Base-by-base conservation (phyloP, 2,329 filamentous ascomycete species). In the Fusarium nisikadoi region DNA sequence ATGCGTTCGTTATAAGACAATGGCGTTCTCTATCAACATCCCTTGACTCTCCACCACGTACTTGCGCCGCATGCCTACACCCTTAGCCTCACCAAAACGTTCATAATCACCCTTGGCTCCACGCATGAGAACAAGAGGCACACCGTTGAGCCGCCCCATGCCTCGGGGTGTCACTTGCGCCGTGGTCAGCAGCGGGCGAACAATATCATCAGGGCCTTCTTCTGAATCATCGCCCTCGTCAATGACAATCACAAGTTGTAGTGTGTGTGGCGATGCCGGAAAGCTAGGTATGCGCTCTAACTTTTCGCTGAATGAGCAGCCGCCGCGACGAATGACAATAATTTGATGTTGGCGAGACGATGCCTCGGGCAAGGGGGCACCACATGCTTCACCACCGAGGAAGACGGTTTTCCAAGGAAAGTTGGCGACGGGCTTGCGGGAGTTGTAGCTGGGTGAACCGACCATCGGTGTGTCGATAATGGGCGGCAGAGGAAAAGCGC, bases 241-340 rank as follows among this genome's bases (percentile, higher is more conserved):
- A 87, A 98, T 89, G 0, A 98, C 83, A 46, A 98, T 84, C 33
- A 98, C 94, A 7, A 98, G 87, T 80, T 97, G 93, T 23, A 98
- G 84, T 2, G 90, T 86, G 6, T 81, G 79, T 1, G 85, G 80
- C 1, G 86, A 84, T 0, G 93, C 91, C 3, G 90, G 86, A 79
- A 91, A 95, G 14, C 89, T 88, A 2, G 95, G 94, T n/a, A 98
- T 94, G 72, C 94, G 95, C 56, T 88, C 86, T 2, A 98, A 83
- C 80, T 99, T 99, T 33, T 92, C 84, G 39, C 89, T 91, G 81
- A 98, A 98, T 29, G 88, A 92, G 83, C 96, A 99, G 2, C 90
- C 90, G 42, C 96, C 95, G 10, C 96, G 90, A 33, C 89, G 90
- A 75, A 98, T 86, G 54, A 97, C 88, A 65, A 99, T 90, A 66